Conservation (phyloP, 768 basidiomycete species). For the Cystobasidium onofrii region DNA sequence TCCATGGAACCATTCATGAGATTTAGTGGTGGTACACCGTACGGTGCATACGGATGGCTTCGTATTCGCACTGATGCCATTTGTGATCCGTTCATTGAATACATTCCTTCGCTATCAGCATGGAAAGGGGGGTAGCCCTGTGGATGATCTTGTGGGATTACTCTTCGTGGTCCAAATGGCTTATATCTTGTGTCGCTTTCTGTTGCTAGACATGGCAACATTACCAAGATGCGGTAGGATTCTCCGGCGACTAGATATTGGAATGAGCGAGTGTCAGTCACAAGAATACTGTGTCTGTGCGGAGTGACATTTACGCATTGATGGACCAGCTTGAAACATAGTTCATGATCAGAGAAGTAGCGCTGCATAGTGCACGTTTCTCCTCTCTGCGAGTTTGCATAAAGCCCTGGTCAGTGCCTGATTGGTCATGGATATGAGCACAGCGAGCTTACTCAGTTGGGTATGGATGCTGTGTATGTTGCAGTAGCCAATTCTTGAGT, state of each 20-base stretch:
- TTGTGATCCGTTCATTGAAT: neutral
- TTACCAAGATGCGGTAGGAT: constrained; percentile 19
- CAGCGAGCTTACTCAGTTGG: constrained; percentile 21
- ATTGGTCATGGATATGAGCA: neutral
- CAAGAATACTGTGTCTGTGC: neutral
- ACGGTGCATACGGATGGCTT: neutral
- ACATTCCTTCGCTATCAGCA: neutral
- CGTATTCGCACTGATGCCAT: neutral
- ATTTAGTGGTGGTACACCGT: neutral
- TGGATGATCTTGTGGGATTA: neutral
- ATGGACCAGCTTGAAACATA: constrained; percentile 29
- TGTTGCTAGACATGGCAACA: constrained; percentile 5
- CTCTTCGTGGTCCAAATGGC: neutral
- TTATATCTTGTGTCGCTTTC: constrained; percentile 17
- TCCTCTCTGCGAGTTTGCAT: constrained; percentile 17
- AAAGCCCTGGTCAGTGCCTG: neutral
- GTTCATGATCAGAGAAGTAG: constrained; percentile 16
- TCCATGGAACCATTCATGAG: neutral
- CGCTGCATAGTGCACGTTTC: constrained; percentile 14
- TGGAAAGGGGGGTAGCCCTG: neutral
- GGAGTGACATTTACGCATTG: constrained; percentile 16
- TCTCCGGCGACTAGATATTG: constrained; percentile 5
- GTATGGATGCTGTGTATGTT: constrained; percentile 18
- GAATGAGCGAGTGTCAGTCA: neutral
- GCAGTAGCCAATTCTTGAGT: constrained; percentile 18